Evolutionary conservation across 2,329 filamentous ascomycete genomes (phyloP), one percentile per base, ranked within the genome.

Genomic region (Aspergillus japonicus): DNA sequence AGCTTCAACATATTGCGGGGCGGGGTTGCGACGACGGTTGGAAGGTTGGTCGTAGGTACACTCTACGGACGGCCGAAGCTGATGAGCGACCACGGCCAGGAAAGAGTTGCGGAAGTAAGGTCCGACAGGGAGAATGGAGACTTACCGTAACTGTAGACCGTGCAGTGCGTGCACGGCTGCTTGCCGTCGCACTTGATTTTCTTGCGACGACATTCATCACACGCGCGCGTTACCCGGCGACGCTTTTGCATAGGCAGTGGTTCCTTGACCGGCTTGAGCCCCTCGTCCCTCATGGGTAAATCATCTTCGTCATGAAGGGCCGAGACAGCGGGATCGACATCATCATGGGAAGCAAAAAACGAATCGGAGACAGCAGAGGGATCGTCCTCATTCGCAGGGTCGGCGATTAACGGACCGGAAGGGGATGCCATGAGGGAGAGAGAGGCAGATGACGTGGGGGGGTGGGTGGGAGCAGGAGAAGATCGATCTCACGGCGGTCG

Each of bases 21-120:
- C 91, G 23, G 93, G 92, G 73, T 96, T 96, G 68, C 93, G 87
- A 66, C 92, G 86, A 66, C 93, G 86, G 74, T 96, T 96, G 24
- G 92, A 96, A 12, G 93, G 93, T 74, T 96, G 95, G 71, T 96
- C 92, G 77, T 96, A 96, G 29, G 92, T 96, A 75, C 93, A 97
- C 73, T 96, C 92, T 96, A 62, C 19, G 58, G 48, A 53, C 21
- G 54, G n/a, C 39, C 39, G 31, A 24, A 24, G 44, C 21, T 5
- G 48, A 33, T 54, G 52, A 54, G 52, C 39, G 44, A 57, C 39
- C 33, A 12, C 24, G 10, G 23, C 35, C 21, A 29, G 58, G 52
- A 52, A 21, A 26, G n/a, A 16, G 11, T 24, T 33, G 8, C 19
- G 44, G 24, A n/a, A 19, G n/a, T 11, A 21, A 14, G 39, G 23